Evolutionary conservation across 495 filamentous ascomycete genomes (phyloP), one percentile per base, ranked within the genome.

Genomic region (Aspergillus asperescens): DNA sequence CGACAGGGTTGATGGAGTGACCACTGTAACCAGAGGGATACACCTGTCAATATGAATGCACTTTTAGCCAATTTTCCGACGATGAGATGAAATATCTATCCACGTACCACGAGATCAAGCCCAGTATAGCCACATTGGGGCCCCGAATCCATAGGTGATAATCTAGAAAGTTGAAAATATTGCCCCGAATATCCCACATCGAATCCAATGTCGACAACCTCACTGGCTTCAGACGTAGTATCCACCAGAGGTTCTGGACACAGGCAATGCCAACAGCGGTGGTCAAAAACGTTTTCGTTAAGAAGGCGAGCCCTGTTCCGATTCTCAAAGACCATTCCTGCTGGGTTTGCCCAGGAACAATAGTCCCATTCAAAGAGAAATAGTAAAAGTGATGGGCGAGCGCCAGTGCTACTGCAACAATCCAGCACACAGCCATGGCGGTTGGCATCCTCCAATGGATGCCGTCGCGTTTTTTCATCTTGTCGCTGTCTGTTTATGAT

Each of bases 371-470:
- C 46, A 49, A 20, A 0, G 46, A 49, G 24, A n/a, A 49, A n/a
- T 49, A 49, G 34, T 49, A 49, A 38, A 49, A 49, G 19, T 49
- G 46, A 20, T 49, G 46, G n/a, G 32, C 46, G 7, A 49, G 16
- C 7, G 46, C 46, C 22, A 49, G 16, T 20, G 32, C 46, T 10
- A 39, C 1, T 12, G 32, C 46, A 1, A 49, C 28, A 22, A 49
- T 13, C 5, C 7, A 49, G 16, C 46, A 49, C 4, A 39, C 32
- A 24, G 5, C 10, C 46, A 49, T 49, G 3, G 46, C 46, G 9
- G 46, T 28, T 7, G 46, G 46, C 46, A 49, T 39, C 22, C 46
- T 38, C 46, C 46, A 49, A 19, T 49, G 46, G 22, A 49, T 49
- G 15, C 46, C 46, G 39, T 49, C 15, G 1, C 15, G 32, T 15